Evolutionary conservation across 495 filamentous ascomycete genomes (phyloP).

Genomic region (Penicillium maclennaniae): DNA sequence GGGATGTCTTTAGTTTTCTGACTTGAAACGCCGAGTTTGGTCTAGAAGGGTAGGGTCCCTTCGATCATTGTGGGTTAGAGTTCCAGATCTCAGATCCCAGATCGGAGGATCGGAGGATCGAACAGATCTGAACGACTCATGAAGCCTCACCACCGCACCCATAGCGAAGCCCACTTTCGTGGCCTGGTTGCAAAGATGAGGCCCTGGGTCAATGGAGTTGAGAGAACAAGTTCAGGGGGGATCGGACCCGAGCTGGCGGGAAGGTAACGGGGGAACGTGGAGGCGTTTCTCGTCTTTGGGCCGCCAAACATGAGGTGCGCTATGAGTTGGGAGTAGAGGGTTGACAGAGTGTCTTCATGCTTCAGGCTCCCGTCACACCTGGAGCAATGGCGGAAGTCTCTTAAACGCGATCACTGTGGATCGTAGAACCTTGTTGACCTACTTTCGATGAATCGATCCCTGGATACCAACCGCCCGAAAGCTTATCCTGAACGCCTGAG

Average conservation of each 20-base stretch:
- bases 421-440: background rate
- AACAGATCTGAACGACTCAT: slow-evolving; percentile 6
- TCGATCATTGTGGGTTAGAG: slow-evolving; percentile 11
- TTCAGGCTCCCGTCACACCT: background rate
- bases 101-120: slow-evolving; percentile 16
- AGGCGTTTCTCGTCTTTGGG: background rate
- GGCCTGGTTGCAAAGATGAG: background rate
- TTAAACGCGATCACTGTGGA: background rate
- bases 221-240: slow-evolving; percentile 8
- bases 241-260: slow-evolving; percentile 15
- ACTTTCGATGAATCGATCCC: background rate
- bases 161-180: background rate
- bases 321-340: background rate
- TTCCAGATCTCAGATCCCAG: background rate
- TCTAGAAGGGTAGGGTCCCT: background rate
- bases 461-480: background rate
- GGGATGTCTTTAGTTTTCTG: background rate
- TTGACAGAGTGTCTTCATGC: background rate
- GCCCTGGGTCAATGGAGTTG: slow-evolving; percentile 35
- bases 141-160: background rate
- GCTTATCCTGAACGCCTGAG: background rate
- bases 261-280: slow-evolving; percentile 14
- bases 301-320: background rate
- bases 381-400: background rate
- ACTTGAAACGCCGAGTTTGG: background rate